phyloP scores from a whole-genome alignment of 495 filamentous ascomycete species.

The Chaetomium fimeti region DNA sequence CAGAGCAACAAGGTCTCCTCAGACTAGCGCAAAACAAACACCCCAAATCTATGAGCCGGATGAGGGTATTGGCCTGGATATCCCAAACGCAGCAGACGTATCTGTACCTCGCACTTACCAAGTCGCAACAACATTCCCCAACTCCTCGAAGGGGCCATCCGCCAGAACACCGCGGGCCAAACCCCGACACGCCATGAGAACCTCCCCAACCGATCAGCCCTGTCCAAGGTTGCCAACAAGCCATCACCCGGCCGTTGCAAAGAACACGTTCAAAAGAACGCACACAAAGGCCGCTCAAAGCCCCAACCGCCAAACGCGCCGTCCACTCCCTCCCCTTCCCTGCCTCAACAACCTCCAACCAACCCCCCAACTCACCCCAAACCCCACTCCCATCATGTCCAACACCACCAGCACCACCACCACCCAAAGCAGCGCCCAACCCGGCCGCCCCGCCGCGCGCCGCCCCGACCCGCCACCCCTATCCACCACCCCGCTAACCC shows the following conservation, averaged over 20 bases:
- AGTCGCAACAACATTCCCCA: too few relatives aligned
- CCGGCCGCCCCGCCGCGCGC: background rate
- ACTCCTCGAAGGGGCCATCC: too few relatives aligned
- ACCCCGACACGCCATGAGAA: background rate
- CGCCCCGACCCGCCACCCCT: background rate
- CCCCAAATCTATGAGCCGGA: too few relatives aligned
- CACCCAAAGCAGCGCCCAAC: background rate
- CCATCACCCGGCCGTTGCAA: background rate
- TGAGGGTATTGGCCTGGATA: too few relatives aligned
- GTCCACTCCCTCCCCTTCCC: background rate
- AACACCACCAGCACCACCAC: too few relatives aligned
- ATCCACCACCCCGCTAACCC: slow-evolving; percentile 18
- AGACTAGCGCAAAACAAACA: too few relatives aligned
- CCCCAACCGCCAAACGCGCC: too few relatives aligned
- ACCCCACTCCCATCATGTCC: background rate
- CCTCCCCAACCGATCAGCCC: background rate
- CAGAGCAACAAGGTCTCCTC: too few relatives aligned
- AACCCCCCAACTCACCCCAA: background rate
- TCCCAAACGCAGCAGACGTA: too few relatives aligned
- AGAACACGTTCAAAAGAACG: background rate
- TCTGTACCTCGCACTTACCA: too few relatives aligned
- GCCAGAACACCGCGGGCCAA: background rate
- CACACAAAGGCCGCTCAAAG: background rate
- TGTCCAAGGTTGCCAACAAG: background rate
- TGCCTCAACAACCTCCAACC: background rate